Base-by-base conservation (phyloP, 352 stramenopile genomes). In the Phytophthora cryptogea region DNA sequence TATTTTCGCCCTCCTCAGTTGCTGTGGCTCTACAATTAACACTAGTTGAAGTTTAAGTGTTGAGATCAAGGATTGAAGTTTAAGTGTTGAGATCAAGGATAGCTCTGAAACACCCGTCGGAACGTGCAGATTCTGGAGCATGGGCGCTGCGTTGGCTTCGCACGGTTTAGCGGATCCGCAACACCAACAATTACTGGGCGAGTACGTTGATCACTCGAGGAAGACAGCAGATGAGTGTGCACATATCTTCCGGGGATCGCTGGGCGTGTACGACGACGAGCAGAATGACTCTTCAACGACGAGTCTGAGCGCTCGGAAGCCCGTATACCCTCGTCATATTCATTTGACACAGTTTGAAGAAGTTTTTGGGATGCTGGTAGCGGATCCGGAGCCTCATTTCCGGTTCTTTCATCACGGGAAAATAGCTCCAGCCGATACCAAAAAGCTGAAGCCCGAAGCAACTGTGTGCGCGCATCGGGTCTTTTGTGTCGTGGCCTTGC, bases 291-390 rank as follows among this genome's bases (percentile, higher is more conserved):
- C 20, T 39, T 16, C 46, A 31, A 13, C 52, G 16, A 53, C 46
- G 14, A 68, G 42, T 13, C 54, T 68, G 32, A 20, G 42, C 8
- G 20, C 31, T 14, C 52, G 47, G 4, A 72, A 68, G 16, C 31
- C 45, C 8, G 20, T 42, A 10, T 89, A 89, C 57, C 66, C 78
- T 6, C 77, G 79, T 8, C 70, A 77, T 45, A 56, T 93, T 30
- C 61, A 69, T 16, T 60, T 71, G 6, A 10, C 46, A 10, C 72
- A 87, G 30, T 93, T 93, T 59, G 80, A 91, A 39, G 83, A 93
- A 35, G 63, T 93, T 2, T 91, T 91, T 41, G 83, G 81, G 10
- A 79, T 91, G 74, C 72, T 93, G 3, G 64, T 93, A 40, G 56
- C 73, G 0, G 81, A 93, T 43, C 63, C 72, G 0, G 71, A 86